phyloP scores from a whole-genome alignment of 2,329 filamentous ascomycete species.

The Botrytis medusae region DNA sequence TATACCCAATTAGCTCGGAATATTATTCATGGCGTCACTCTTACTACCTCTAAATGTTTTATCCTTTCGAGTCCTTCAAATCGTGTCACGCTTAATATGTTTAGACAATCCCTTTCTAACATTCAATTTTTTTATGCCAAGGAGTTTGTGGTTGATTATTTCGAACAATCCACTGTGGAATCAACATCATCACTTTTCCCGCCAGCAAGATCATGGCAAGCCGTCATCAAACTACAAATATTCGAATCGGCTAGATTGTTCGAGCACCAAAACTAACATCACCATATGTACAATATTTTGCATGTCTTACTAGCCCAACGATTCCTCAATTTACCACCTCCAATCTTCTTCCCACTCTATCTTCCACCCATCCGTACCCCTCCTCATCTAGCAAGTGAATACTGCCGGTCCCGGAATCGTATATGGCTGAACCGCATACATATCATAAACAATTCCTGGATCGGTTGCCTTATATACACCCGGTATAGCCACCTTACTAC shows the following conservation, averaged over 20 bases:
- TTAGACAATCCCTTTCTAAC: not conserved
- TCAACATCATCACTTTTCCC: not conserved
- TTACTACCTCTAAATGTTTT: no score
- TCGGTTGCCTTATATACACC: conserved; percentile 50
- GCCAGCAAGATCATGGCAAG: not conserved
- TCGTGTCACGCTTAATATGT: no score
- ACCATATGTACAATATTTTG: not conserved
- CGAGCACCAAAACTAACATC: no score
- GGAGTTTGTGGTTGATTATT: not conserved
- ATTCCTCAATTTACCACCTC: not conserved
- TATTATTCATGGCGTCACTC: no score
- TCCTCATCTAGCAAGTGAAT: conserved; percentile 31
- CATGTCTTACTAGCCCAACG: not conserved
- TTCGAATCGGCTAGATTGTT: not conserved
- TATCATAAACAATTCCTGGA: conserved; percentile 41
- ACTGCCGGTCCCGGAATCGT: conserved; percentile 45
- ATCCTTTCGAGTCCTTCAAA: no score
- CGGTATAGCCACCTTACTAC: conserved; percentile 46
- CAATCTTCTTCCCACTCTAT: no score
- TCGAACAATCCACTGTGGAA: rapidly evolving
- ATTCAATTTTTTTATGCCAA: not conserved
- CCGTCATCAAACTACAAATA: not conserved
- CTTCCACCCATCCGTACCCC: not conserved
- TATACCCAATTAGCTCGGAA: no score
- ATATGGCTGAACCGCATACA: conserved; percentile 46